phyloP scores from a whole-genome alignment of 169 alveolate species.

The Babesia gibsoni region DNA sequence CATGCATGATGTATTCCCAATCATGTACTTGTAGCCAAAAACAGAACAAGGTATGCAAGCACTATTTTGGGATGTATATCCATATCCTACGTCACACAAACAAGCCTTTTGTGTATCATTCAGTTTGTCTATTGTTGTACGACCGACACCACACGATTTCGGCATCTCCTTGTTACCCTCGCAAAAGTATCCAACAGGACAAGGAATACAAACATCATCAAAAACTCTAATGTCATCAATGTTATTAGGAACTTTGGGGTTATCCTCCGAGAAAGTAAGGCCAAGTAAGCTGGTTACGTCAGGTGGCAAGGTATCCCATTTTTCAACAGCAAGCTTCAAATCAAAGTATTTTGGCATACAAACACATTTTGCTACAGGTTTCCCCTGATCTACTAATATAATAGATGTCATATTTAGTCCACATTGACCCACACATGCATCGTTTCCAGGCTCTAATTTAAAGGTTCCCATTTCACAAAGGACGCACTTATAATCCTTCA shows the following conservation, averaged over 20 bases:
- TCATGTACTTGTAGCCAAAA: slow-evolving; percentile 57
- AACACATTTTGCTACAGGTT: slow-evolving; percentile 14
- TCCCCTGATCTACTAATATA: neutral
- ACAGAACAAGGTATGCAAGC: slow-evolving; percentile 41
- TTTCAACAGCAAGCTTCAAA: neutral
- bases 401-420: slow-evolving; percentile 27
- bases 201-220: slow-evolving; percentile 32
- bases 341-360: slow-evolving; percentile 74
- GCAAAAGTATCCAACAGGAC: slow-evolving; percentile 56
- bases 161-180: slow-evolving; percentile 24
- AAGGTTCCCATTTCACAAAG: slow-evolving; percentile 67
- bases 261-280: neutral
- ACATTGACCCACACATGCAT: slow-evolving; percentile 49
- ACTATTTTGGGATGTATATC: neutral
- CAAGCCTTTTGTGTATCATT: slow-evolving; percentile 12
- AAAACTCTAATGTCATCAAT: neutral
- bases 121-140: slow-evolving; percentile 19
- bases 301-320: neutral
- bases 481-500: slow-evolving; percentile 54
- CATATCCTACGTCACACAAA: slow-evolving; percentile 75
- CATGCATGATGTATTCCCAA: slow-evolving; percentile 42
- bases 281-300: slow-evolving; percentile 12
- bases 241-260: neutral
- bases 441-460: slow-evolving; percentile 53
- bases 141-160: slow-evolving; percentile 29